These are phyloP conservation scores for Rutstroemia sp. DNA, from an alignment of 2,329 filamentous ascomycete species.

Conservation along the genomic window DNA sequence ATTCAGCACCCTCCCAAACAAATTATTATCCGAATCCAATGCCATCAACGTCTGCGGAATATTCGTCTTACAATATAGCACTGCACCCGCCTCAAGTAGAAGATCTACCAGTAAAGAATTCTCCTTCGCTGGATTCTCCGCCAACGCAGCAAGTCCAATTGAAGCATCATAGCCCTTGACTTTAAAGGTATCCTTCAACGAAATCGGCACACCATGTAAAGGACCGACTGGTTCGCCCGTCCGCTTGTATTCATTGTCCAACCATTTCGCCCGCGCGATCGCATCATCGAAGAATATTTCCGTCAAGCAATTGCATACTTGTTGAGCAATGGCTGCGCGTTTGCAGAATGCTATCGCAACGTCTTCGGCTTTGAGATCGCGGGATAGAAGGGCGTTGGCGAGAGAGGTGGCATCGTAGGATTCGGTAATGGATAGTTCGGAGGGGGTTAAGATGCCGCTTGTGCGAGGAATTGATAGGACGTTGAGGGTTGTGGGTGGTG, in stretches of 20 bases:
- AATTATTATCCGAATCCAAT: slow-evolving; percentile 52
- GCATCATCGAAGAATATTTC: slow-evolving; percentile 45
- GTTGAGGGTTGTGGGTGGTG: slow-evolving; percentile 15
- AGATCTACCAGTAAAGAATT: slow-evolving; percentile 52
- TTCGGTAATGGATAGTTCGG: slow-evolving; percentile 26
- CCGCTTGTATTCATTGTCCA: slow-evolving; percentile 37
- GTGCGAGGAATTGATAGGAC: slow-evolving; percentile 20
- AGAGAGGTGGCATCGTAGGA: slow-evolving; percentile 26
- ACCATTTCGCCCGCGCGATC: slow-evolving; percentile 34
- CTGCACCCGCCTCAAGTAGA: slow-evolving; percentile 51
- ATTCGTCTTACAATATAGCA: slow-evolving; percentile 66
- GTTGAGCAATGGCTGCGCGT: slow-evolving; percentile 41
- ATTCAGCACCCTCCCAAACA: slow-evolving; percentile 56
- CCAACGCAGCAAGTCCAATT: slow-evolving; percentile 48
- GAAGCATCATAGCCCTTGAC: slow-evolving; percentile 44
- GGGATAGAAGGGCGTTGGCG: slow-evolving; percentile 15
- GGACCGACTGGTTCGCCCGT: slow-evolving; percentile 44
- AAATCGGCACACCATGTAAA: slow-evolving; percentile 52
- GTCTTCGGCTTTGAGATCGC: slow-evolving; percentile 26
- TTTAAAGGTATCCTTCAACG: slow-evolving; percentile 55
- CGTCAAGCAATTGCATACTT: slow-evolving; percentile 37
- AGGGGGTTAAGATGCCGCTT: slow-evolving; percentile 19
- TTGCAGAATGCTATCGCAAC: slow-evolving; percentile 43
- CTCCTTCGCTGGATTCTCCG: slow-evolving; percentile 41
- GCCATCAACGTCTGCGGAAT: slow-evolving; percentile 51